phyloP scores from a whole-genome alignment of 305 asterid genomes.

The Lippia alba region DNA sequence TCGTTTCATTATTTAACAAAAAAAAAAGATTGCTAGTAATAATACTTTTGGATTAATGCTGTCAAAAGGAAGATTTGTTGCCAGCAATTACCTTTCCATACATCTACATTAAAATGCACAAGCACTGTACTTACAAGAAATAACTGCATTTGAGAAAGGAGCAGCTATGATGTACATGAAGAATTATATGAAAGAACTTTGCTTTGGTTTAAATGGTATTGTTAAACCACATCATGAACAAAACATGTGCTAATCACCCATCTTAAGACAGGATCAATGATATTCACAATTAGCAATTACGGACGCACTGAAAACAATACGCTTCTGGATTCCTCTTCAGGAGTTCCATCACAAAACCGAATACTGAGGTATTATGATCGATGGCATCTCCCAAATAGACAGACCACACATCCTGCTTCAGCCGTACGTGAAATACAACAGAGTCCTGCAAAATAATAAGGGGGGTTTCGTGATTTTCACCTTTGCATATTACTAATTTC shows the following conservation, averaged over 20 bases:
- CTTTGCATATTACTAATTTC: neutral
- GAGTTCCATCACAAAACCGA: constrained; percentile 25
- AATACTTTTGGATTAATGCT: too few relatives aligned
- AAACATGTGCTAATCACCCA: constrained; percentile 19
- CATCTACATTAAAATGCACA: neutral
- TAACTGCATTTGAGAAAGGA: constrained; percentile 2
- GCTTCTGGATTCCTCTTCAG: constrained; percentile 30
- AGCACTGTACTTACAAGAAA: constrained; percentile 33
- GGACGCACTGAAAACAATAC: neutral
- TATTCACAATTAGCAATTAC: neutral
- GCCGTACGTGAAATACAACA: constrained; percentile 61
- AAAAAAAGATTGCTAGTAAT: too few relatives aligned
- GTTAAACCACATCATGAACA: constrained; percentile 13
- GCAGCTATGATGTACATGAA: neutral
- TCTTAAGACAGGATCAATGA: constrained; percentile 1
- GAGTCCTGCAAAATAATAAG: constrained; percentile 60
- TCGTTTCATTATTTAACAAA: too few relatives aligned
- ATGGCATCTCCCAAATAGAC: too few relatives aligned
- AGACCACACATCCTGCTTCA: constrained; percentile 32
- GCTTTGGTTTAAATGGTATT: constrained; percentile 5
- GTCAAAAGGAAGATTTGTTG: too few relatives aligned
- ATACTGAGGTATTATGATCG: neutral
- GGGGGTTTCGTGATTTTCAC: neutral
- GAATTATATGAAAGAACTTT: neutral
- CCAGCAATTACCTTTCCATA: too few relatives aligned